Evolutionary conservation across 2,329 filamentous ascomycete genomes (phyloP), one percentile per base, ranked within the genome.

Genomic region (Alternaria sp.): DNA sequence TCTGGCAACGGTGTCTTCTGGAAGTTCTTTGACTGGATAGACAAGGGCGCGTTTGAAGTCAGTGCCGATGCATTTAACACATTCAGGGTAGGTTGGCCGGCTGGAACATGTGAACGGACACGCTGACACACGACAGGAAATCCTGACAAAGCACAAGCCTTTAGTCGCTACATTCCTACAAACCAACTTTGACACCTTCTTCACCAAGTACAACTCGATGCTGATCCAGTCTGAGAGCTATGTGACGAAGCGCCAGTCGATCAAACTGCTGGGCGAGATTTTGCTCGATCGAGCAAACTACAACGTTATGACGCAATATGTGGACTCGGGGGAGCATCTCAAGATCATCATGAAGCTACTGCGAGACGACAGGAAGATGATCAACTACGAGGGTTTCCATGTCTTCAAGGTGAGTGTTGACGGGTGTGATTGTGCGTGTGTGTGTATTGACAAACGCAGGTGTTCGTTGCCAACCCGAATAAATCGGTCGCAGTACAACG

Each of bases 341-440:
- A 99, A 99, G 82, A 91, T 98, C 66, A 95, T 94, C 82, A 99
- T 99, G 95, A 98, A 96, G 79, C 85, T 99, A 61, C 83, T 99
- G 62, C 90, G 93, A 68, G 95, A 98, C 78, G 94, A 98, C 79
- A 88, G 94, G 69, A 95, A 96, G 80, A 99, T 99, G 94, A 95
- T 99, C 63, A 95, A 98, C 80, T 99, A 99, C 78, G 95, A 99
- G 79, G 95, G 94, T 7, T 99, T 99, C 78, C 95, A 99, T 77
- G 94, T 99, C 42, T 99, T 99, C 86, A 99, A 99, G 84, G 87
- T 88, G 62, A 47, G 65, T 48, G 7, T 22, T 32, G 14, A 20
- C 38, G 1, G 42, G 9, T 6, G 44, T 20, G 8, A 4, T 14
- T 30, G 7, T 16, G 7, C 5, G 42, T n/a, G 18, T 41, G n/a